Evolutionary conservation across 1,284 basidiomycete species (phyloP).

Genomic region (Cryptococcus depauperatus): DNA sequence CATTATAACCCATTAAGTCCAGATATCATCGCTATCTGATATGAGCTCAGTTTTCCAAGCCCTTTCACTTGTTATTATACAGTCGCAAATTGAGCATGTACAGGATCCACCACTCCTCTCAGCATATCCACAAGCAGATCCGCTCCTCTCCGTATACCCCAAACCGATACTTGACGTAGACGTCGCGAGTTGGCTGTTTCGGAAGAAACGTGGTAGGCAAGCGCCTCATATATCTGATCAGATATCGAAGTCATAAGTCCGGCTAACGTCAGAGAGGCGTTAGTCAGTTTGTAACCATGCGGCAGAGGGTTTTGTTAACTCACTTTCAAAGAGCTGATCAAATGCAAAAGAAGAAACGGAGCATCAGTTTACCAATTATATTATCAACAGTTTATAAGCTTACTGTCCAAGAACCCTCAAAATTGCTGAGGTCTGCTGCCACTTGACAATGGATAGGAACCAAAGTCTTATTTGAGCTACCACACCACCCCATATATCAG

Average conservation of each 20-base stretch:
- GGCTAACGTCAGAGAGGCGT: constrained; percentile 18
- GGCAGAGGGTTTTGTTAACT: no score
- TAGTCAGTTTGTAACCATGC: not conserved
- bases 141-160: constrained; percentile 68
- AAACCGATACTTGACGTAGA: constrained; percentile 74
- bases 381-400: no score
- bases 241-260: constrained; percentile 40
- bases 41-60: no score
- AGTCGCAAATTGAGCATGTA: constrained; percentile 21
- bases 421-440: constrained; percentile 56
- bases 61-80: not conserved
- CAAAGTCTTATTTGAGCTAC: constrained; percentile 77
- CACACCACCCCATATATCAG: no score
- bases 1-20: no score
- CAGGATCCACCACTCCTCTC: constrained; percentile 50
- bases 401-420: constrained; percentile 31
- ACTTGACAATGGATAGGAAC: constrained; percentile 84
- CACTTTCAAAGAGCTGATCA: constrained; percentile 49
- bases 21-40: no score
- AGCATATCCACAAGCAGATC: constrained; percentile 57
- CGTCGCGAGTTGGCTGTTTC: constrained; percentile 78
- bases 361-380: no score
- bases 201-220: constrained; percentile 77
- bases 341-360: no score
- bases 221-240: constrained; percentile 66